Evolutionary conservation across 768 basidiomycete genomes (phyloP), one percentile per base, ranked within the genome.

Genomic region (Polyporus arcularius): DNA sequence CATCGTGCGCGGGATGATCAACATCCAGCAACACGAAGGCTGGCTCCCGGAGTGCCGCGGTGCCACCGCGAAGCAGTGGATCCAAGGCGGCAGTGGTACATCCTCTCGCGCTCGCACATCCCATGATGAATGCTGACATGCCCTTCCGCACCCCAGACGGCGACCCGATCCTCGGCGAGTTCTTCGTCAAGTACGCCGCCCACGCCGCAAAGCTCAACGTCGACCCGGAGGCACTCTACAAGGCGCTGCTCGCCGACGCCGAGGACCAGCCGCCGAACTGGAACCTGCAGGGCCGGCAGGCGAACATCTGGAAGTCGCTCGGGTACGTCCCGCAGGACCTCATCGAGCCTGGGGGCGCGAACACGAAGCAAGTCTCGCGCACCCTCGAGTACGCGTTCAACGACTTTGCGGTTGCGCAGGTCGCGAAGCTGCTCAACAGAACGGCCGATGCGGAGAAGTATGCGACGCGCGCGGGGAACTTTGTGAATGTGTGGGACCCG

Each of bases 41-140:
- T 88, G 85, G 85, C 75, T 88, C 5, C 86, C 86, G 4, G 85
- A 88, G 69, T 86, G 85, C 65, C 79, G 86, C 53, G 82, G 81
- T 48, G 80, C 85, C 3, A 82, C 83, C 5, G 76, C 74, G 8
- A 75, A 75, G 73, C 80, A 81, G 43, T 83, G 72, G 42, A 80
- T 84, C 28, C 85, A 87, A 68, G 85, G 85, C 9, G 85, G 85
- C 28, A 86, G 83, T 64, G 80, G 85, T 86, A 67, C 47, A 18
- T 61, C 11, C n/a, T 28, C 32, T 26, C 18, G 11, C 12, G 1
- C 46, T 30, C 47, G 31, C 40, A 9, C 26, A 18, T 10, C 21
- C 31, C 47, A n/a, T 18, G n/a, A 56, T 10, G 18, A 14, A 7
- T 4, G 14, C 18, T 32, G 31, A 50, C 16, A n/a, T n/a, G n/a